Percentiles rank a stretch among this genome's conserved stretches.
Conservation (phyloP, 31 red algal species). For the Porphyra umbilicalis region DNA sequence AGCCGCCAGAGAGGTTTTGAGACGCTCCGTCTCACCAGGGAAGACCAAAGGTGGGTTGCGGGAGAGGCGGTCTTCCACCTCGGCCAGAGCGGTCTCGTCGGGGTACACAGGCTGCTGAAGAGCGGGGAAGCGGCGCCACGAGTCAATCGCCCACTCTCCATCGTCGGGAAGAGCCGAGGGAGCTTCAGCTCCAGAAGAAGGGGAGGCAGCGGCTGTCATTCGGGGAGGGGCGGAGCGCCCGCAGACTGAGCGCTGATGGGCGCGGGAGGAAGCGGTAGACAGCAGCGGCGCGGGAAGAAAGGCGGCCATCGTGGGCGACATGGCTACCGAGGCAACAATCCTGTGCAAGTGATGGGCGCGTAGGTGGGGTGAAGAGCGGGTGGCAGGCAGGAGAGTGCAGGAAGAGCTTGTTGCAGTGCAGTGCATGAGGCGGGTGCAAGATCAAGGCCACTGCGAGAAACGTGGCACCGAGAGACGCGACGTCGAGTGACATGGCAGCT, state of each 20-base stretch:
- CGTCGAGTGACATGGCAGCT: too few species aligned
- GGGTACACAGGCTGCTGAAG: slow-evolving; percentile 72
- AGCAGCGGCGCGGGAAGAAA: background rate
- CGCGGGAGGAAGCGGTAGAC: background rate
- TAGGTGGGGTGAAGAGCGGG: too few species aligned
- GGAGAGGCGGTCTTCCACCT: slow-evolving; percentile 38
- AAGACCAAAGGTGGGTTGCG: slow-evolving; percentile 65
- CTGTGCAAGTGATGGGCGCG: too few species aligned
- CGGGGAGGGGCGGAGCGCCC: background rate
- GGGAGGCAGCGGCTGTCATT: background rate
- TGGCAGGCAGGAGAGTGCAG: too few species aligned
- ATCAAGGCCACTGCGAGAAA: too few species aligned
- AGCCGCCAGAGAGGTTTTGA: slow-evolving; percentile 36
- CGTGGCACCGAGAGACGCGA: too few species aligned
- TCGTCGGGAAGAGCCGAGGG: background rate
- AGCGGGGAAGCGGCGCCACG: slow-evolving; percentile 21
- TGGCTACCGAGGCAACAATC: too few species aligned
- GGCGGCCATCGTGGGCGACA: background rate
- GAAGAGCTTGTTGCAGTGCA: too few species aligned
- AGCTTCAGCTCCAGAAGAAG: background rate
- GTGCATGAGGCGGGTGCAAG: too few species aligned
- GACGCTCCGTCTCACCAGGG: slow-evolving; percentile 53
- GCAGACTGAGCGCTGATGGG: background rate
- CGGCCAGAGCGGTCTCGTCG: slow-evolving; percentile 21
- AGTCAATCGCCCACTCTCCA: slow-evolving; percentile 12